A percentile compares a stretch with the other conserved stretches of the same genome.
These are phyloP conservation scores for Cairneyella variabilis DNA, from an alignment of 495 filamentous ascomycete species.

Conservation along the genomic window DNA sequence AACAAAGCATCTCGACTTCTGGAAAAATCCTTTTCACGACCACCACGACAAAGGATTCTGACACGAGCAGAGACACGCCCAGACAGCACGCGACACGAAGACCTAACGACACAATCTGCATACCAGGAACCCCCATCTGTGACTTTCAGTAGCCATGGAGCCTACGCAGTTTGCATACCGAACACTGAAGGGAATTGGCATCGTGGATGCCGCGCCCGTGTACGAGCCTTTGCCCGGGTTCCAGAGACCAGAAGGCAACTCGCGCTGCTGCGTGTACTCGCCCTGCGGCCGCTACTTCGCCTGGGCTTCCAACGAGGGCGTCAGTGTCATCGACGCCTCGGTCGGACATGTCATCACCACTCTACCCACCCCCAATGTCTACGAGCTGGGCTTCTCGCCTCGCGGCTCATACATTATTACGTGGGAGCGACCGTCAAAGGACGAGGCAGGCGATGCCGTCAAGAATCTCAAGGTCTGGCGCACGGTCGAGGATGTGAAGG, in stretches of 20 bases:
- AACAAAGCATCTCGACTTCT: not conserved
- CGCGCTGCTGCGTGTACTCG: slow-evolving; percentile 91
- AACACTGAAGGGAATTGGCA: slow-evolving; percentile 91
- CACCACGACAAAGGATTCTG: slow-evolving; percentile 21
- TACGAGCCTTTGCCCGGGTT: slow-evolving; percentile 86
- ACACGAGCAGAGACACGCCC: too few species aligned
- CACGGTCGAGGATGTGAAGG: slow-evolving; percentile 54
- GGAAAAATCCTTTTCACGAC: slow-evolving; percentile 5
- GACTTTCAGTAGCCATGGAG: slow-evolving; percentile 84
- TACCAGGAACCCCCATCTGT: slow-evolving; percentile 46
- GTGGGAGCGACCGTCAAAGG: slow-evolving; percentile 90
- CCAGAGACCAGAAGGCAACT: slow-evolving; percentile 84
- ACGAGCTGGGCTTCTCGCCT: slow-evolving; percentile 91
- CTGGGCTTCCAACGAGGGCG: slow-evolving; percentile 85
- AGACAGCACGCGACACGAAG: slow-evolving; percentile 13
- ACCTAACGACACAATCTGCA: slow-evolving; percentile 18
- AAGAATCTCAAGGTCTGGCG: slow-evolving; percentile 98
- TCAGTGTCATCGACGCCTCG: slow-evolving; percentile 78
- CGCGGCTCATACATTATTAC: slow-evolving; percentile 89
- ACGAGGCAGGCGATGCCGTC: slow-evolving; percentile 83
- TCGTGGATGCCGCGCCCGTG: slow-evolving; percentile 83
- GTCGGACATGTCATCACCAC: slow-evolving; percentile 72
- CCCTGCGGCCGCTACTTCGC: slow-evolving; percentile 93
- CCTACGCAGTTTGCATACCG: slow-evolving; percentile 92
- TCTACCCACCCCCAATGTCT: slow-evolving; percentile 75